Evolutionary conservation across 2,329 filamentous ascomycete species (phyloP).

Genomic region (Eutypa lata): DNA sequence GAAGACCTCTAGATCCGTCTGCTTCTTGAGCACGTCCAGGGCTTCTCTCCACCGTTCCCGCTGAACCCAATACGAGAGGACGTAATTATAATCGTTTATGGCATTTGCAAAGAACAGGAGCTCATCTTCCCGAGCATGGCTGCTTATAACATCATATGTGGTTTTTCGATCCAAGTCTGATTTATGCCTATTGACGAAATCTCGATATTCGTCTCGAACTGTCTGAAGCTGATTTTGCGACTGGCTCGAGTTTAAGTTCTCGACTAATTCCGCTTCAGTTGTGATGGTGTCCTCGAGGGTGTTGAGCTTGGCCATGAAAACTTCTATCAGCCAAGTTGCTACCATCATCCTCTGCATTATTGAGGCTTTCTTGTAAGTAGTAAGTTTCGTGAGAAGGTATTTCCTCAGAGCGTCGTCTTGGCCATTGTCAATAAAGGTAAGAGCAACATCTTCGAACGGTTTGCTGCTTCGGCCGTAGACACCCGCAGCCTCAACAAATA

Average conservation of each 20-base stretch:
- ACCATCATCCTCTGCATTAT: slow-evolving; percentile 96
- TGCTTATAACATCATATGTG: slow-evolving; percentile 92
- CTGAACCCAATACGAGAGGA: slow-evolving; percentile 95
- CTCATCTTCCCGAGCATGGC: slow-evolving; percentile 90
- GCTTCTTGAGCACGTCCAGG: slow-evolving; percentile 83
- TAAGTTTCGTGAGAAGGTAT: slow-evolving; percentile 83
- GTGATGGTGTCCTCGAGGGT: slow-evolving; percentile 91
- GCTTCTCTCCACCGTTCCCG: slow-evolving; percentile 88
- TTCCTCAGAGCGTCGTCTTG: slow-evolving; percentile 88
- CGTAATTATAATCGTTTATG: slow-evolving; percentile 89
- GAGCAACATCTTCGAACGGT: slow-evolving; percentile 91
- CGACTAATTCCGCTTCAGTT: slow-evolving; percentile 77
- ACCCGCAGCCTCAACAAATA: slow-evolving; percentile 80
- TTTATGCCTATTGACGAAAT: slow-evolving; percentile 84
- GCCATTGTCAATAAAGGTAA: slow-evolving; percentile 84
- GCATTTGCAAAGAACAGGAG: slow-evolving; percentile 86
- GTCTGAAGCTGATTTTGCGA: slow-evolving; percentile 67
- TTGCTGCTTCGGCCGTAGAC: slow-evolving; percentile 96
- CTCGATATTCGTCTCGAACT: slow-evolving; percentile 77
- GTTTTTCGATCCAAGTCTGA: slow-evolving; percentile 85
- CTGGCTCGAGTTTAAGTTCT: slow-evolving; percentile 67
- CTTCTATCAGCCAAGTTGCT: slow-evolving; percentile 88
- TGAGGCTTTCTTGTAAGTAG: slow-evolving; percentile 74
- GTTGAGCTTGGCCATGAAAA: slow-evolving; percentile 97
- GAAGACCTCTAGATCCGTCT: slow-evolving; percentile 88